Conservation (phyloP, 257 asterid genomes). For the Solanum etuberosum region DNA sequence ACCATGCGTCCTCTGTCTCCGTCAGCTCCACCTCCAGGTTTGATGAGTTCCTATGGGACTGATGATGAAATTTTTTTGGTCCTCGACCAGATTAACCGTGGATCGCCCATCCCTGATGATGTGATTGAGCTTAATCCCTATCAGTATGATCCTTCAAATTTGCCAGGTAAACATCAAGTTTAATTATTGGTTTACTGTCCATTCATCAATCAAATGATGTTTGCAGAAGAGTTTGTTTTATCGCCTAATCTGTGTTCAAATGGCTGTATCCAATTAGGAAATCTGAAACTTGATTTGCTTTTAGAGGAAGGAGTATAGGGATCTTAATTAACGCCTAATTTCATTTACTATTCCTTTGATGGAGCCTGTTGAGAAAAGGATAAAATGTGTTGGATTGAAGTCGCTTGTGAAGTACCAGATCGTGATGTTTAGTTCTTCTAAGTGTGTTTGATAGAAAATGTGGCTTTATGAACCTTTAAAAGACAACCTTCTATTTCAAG, state of each 20-base stretch:
- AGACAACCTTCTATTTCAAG: background rate
- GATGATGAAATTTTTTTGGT: constrained; percentile 28
- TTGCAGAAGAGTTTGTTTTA: background rate
- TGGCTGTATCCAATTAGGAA: background rate
- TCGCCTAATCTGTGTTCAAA: background rate
- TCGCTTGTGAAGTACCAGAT: background rate
- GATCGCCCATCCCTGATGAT: constrained; percentile 34
- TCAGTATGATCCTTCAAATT: constrained; percentile 29
- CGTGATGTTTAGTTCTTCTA: background rate
- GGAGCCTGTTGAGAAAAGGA: background rate
- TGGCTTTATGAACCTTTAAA: background rate
- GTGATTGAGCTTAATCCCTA: constrained; percentile 46
- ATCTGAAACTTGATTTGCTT: background rate
- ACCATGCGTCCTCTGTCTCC: constrained; percentile 40
- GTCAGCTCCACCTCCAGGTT: constrained; percentile 10
- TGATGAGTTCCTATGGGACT: constrained; percentile 12
- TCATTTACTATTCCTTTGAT: background rate
- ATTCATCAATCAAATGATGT: background rate
- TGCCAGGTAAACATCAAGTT: constrained; percentile 37
- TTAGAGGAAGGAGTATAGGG: background rate
- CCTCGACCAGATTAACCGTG: constrained; percentile 18
- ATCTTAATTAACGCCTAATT: background rate
- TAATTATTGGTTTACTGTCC: background rate
- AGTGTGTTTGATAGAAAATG: background rate
- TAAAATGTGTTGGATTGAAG: background rate